Conservation (phyloP, 2,329 filamentous ascomycete genomes). For the Xylaria sp. region DNA sequence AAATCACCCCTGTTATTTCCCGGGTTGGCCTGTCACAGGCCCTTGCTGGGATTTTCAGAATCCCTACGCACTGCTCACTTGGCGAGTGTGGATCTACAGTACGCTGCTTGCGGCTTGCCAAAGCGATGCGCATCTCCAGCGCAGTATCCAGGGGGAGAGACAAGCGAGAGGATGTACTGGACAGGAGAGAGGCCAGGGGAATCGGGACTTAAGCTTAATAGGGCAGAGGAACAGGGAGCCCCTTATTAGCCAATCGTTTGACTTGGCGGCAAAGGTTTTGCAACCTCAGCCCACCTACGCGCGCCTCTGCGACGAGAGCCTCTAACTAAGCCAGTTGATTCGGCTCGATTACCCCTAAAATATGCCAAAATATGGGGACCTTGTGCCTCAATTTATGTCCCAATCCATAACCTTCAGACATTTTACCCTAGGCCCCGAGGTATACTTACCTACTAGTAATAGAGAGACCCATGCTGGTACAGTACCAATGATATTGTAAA, state of each 20-base stretch:
- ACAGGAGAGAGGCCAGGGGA: not conserved
- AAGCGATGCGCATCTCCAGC: too few species aligned
- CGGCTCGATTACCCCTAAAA: constrained; percentile 4
- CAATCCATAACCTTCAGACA: constrained; percentile 31
- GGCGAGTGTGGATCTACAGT: constrained; percentile 32
- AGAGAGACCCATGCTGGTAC: not conserved
- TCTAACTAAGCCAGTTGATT: constrained; percentile 8
- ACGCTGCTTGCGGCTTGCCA: constrained; percentile 1
- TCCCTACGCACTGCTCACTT: constrained; percentile 27
- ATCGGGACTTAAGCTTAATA: constrained; percentile 11
- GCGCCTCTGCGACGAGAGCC: constrained; percentile 36
- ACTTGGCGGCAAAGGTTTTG: constrained; percentile 43
- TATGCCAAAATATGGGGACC: constrained; percentile 16
- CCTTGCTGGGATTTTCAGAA: constrained; percentile 37
- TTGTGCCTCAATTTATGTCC: constrained; percentile 13
- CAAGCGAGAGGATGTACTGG: not conserved
- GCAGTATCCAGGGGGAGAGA: not conserved
- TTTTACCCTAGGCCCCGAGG: constrained; percentile 9
- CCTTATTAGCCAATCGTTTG: constrained; percentile 40
- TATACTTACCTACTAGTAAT: not conserved
- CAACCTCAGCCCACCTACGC: constrained; percentile 34
- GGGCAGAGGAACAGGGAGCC: constrained; percentile 12
- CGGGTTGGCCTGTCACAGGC: constrained; percentile 40
- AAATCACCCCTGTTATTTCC: constrained; percentile 41
- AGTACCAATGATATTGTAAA: not conserved